Evolutionary conservation across 306 rosid species (phyloP), one percentile per base, ranked within the genome.

Genomic region (Begonia masoniana): DNA sequence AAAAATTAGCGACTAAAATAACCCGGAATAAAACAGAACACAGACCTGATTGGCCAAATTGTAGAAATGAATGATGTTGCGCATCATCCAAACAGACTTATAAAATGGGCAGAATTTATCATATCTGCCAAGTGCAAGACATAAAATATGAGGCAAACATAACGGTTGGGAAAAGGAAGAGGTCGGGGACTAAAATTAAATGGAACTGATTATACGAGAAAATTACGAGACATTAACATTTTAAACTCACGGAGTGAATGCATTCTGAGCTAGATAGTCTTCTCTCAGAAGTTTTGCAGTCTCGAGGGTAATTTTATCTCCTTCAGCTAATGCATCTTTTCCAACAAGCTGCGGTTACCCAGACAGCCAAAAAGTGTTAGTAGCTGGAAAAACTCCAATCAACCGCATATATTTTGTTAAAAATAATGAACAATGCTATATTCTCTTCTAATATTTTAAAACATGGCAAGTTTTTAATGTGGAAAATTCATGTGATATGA

Each of bases 1-100:
- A 2, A 26, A 31, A 31, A 31, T 6, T 31, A 31, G 39, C 39
- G 1, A 31, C 39, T 31, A 3, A 31, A 31, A 5, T 31, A 3
- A 31, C 39, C 39, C 4, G 39, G 2, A 7, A 5, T 31, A 4
- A 31, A 7, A 31, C 39, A 31, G 39, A 31, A n/a, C n/a, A 45
- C 15, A 1, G 3, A 61, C 99, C 96, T 92, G 99, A 74, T 92
- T 92, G 61, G 99, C 96, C 87, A 92, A 76, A 77, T 81, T 86
- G 74, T 45, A 92, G 88, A 81, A 92, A 79, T 92, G 99, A 60
- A 92, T 92, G 65, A 92, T 92, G 72, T 92, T 92, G 72, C 99
- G 95, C 99, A 92, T 86, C 99, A 92, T 79, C 99, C 99, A 92
- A 48, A 86, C 96, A 43, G 99, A 92, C 82, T 92, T 92, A 94